Base-by-base conservation (phyloP, 1,284 basidiomycete genomes). In the Omphalotus olearius region DNA sequence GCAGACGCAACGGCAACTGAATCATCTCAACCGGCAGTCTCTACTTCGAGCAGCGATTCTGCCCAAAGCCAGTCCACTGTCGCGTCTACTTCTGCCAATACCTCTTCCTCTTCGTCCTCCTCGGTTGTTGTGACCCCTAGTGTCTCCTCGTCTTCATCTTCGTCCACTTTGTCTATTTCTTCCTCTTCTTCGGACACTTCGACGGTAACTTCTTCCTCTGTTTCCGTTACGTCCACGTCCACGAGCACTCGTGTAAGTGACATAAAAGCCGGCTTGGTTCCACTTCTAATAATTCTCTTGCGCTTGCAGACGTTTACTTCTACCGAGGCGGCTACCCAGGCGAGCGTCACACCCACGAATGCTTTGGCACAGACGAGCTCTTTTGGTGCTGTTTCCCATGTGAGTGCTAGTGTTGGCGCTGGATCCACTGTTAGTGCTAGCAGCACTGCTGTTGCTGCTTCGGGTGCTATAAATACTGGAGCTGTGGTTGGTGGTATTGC, bases 401-500 rank as follows among this genome's bases (percentile, higher is more conserved):
- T 45, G 6, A 40, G 40, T 20, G 14, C 20, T 3, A 16, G 66
- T 62, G 36, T 51, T 4, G 43, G 48, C 18, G 38, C 46, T 20
- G 45, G n/a, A 20, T 25, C 44, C 11, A 45, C 45, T 25, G 35
- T 45, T 41, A 47, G 45, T 13, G 44, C 51, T 5, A 52, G 45
- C n/a, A 43, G 20, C 30, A 42, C 51, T 10, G 16, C 51, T n/a
- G 47, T 38, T 1, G 26, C 54, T 1, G 26, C 51, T 3, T 54
- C 57, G 6, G 57, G 56, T 26, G 46, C 51, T 10, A 28, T 59
- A 4, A 59, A 57, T 41, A 54, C 51, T 16, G 57, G 57, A 36
- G 57, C 57, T n/a, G 16, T 59, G 10, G 57, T 52, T 18, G 57
- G 57, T 26, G 53, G 56, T 18, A 53, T 59, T 23, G 48, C 52